Evolutionary conservation across 371 early-diverging fungal species (phyloP).

Genomic region (Enterospora canceri): DNA sequence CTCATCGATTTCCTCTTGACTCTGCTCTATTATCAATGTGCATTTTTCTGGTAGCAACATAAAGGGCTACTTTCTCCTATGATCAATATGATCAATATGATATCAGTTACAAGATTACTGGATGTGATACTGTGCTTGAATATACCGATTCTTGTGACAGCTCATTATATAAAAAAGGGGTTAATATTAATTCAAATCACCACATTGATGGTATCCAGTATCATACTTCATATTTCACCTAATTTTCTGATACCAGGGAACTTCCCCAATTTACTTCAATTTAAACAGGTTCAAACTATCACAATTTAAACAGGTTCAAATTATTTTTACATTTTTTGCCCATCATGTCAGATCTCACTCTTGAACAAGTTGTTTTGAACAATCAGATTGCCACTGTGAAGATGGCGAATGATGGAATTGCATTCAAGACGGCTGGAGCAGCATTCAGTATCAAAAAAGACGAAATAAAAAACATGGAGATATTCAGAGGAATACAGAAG

Average conservation of each 20-base stretch:
- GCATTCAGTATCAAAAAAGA: slow-evolving; percentile 38
- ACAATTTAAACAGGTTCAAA: too few relatives aligned
- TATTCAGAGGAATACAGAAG: slow-evolving; percentile 42
- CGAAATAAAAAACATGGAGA: slow-evolving; percentile 46
- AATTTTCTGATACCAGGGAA: too few relatives aligned
- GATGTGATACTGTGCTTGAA: too few relatives aligned
- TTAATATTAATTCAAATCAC: too few relatives aligned
- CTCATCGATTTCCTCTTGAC: not conserved
- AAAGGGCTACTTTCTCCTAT: not conserved
- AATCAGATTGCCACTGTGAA: slow-evolving; percentile 29
- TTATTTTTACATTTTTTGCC: not conserved
- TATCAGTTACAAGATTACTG: too few relatives aligned
- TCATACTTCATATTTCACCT: too few relatives aligned
- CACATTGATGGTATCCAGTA: too few relatives aligned
- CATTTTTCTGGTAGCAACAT: not conserved
- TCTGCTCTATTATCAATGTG: not conserved
- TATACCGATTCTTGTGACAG: too few relatives aligned
- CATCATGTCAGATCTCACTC: not conserved
- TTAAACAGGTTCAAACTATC: too few relatives aligned
- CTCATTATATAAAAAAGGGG: too few relatives aligned
- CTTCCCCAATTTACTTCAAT: too few relatives aligned
- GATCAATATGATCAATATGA: too few relatives aligned
- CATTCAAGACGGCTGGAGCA: slow-evolving; percentile 40
- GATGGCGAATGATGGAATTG: slow-evolving; percentile 48
- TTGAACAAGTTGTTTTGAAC: not conserved